A percentile compares a stretch with the other conserved stretches of the same genome.
Conservation (phyloP, 2,329 filamentous ascomycete genomes). For the Penicillium griseofulvum region DNA sequence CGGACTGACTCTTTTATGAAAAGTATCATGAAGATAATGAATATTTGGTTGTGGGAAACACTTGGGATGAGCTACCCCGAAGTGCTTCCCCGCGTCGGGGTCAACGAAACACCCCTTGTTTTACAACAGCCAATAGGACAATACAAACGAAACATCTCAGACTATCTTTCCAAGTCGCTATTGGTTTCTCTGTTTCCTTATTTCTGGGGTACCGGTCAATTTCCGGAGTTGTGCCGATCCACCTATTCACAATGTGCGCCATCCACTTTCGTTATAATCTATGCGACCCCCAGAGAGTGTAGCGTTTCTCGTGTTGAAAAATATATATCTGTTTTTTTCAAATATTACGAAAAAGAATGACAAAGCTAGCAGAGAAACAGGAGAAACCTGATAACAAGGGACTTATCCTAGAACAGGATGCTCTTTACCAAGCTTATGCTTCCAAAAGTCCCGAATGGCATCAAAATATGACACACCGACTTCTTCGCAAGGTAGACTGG, state of each 20-base stretch:
- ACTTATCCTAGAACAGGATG: constrained; percentile 20
- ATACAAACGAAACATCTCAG: not conserved
- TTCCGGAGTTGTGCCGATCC: constrained; percentile 11
- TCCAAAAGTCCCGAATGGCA: constrained; percentile 29
- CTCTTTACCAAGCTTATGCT: constrained; percentile 26
- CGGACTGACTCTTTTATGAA: no score
- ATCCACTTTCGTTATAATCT: not conserved
- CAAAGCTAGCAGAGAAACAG: constrained; percentile 7
- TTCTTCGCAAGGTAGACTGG: constrained; percentile 29
- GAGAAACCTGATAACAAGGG: constrained; percentile 4
- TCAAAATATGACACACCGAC: constrained; percentile 22
- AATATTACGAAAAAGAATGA: not conserved
- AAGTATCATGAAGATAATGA: not conserved
- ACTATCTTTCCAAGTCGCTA: no score
- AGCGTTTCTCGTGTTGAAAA: not conserved
- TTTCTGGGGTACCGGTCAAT: not conserved
- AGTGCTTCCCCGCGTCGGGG: not conserved
- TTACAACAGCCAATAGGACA: not conserved
- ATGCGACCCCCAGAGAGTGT: not conserved
- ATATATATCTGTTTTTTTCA: not conserved
- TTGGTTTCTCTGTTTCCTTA: not conserved
- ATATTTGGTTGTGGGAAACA: not conserved
- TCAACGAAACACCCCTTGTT: not conserved
- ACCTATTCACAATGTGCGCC: not conserved
- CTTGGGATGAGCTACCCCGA: not conserved